Percentiles rank a stretch among this genome's conserved stretches.
Evolutionary conservation across 768 basidiomycete species (phyloP).

Genomic region (Trametes cubensis): DNA sequence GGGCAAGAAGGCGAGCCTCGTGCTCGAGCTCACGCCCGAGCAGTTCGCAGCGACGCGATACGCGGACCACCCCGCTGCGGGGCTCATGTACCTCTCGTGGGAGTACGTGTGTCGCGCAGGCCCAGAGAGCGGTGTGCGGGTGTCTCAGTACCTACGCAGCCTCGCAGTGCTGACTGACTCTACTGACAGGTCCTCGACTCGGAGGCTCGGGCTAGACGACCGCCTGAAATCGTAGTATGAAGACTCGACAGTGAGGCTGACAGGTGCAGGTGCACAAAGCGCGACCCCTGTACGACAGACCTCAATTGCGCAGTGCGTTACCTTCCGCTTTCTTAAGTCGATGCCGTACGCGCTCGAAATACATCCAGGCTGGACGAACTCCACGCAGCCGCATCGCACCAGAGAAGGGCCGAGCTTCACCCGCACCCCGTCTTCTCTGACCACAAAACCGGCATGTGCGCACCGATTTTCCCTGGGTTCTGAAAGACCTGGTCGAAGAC

Average conservation of each 20-base stretch:
- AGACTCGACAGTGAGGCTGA: too few relatives aligned
- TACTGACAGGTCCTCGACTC: too few relatives aligned
- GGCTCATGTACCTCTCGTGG: conserved; percentile 18
- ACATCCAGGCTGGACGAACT: conserved; percentile 6
- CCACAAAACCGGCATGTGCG: conserved; percentile 45
- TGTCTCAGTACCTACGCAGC: too few relatives aligned
- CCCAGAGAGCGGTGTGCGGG: conserved; percentile 7
- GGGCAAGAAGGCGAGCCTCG: conserved; percentile 16
- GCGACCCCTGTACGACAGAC: too few relatives aligned
- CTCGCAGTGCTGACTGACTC: too few relatives aligned
- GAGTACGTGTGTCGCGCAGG: conserved; percentile 9
- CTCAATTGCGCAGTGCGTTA: too few relatives aligned
- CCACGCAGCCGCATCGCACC: conserved; percentile 25
- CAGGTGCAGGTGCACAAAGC: too few relatives aligned
- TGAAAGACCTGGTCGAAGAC: conserved; percentile 44
- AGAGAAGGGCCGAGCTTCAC: conserved; percentile 23
- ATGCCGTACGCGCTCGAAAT: not conserved
- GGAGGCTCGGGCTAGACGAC: too few relatives aligned
- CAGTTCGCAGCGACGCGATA: conserved; percentile 10
- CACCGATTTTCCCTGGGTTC: conserved; percentile 43
- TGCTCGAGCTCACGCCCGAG: conserved; percentile 18
- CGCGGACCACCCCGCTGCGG: conserved; percentile 14
- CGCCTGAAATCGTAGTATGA: too few relatives aligned
- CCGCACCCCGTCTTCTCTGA: not conserved
- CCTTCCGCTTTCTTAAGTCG: too few relatives aligned